A percentile compares a stretch with the other conserved stretches of the same genome.
These are phyloP conservation scores for Suillus tomentosus DNA, from an alignment of 768 basidiomycete genomes.

Conservation along the genomic window DNA sequence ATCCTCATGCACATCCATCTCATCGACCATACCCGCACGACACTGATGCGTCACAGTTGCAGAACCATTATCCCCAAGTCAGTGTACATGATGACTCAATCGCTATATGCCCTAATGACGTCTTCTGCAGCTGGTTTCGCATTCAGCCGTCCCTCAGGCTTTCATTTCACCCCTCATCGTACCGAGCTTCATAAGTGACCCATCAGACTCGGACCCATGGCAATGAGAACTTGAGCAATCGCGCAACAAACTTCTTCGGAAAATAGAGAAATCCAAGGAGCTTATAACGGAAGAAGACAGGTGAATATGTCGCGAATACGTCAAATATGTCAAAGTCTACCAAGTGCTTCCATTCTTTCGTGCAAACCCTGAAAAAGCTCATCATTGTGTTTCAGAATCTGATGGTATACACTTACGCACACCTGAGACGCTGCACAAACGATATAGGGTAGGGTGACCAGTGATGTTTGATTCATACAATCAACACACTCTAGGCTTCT, in stretches of 20 bases:
- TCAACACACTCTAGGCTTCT: conserved; percentile 1
- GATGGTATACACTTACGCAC: conserved; percentile 27
- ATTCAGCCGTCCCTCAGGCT: background rate
- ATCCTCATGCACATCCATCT: background rate
- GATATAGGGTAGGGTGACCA: conserved; percentile 13
- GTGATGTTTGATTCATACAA: background rate
- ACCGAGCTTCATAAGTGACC: background rate
- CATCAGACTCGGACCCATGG: background rate
- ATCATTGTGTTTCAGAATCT: conserved; percentile 20
- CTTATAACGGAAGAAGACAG: background rate
- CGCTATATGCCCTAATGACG: background rate
- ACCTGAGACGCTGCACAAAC: conserved; percentile 21
- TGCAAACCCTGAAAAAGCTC: background rate
- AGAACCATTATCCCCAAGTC: background rate
- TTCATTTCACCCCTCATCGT: background rate
- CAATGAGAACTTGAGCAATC: background rate
- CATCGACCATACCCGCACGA: background rate
- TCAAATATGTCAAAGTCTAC: conserved; percentile 20
- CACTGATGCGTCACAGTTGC: background rate
- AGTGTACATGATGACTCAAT: background rate
- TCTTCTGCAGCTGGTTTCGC: background rate
- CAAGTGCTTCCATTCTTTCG: conserved; percentile 18
- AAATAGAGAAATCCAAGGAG: conserved; percentile 8
- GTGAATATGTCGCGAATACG: conserved; percentile 13
- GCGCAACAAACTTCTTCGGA: background rate